A percentile compares a stretch with the other conserved stretches of the same genome.
Evolutionary conservation across 108 stramenopile genomes (phyloP).

Genomic region (Skeletonema grethae): DNA sequence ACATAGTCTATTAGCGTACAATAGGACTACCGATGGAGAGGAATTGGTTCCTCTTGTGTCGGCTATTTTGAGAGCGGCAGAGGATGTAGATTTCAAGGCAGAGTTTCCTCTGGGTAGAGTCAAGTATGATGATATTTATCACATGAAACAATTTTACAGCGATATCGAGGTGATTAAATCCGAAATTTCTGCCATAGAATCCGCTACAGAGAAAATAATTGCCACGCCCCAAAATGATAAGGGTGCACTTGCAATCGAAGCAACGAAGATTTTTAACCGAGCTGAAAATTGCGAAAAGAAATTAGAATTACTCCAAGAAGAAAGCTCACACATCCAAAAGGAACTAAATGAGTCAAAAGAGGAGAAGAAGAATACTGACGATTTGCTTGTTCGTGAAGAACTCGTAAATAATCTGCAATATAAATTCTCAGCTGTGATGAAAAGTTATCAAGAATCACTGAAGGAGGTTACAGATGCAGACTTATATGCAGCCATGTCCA

Average conservation of each 20-base stretch:
- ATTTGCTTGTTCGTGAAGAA: not conserved
- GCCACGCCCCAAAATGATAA: not conserved
- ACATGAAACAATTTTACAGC: not conserved
- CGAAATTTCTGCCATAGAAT: not conserved
- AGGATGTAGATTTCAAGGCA: constrained; percentile 30
- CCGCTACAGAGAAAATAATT: not conserved
- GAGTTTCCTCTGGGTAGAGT: not conserved
- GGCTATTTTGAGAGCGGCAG: constrained; percentile 31
- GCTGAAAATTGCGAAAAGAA: not conserved
- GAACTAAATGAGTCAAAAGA: not conserved
- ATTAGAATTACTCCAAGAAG: not conserved
- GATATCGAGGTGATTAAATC: not conserved
- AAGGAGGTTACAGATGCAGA: constrained; percentile 4
- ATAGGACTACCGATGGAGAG: constrained; percentile 9
- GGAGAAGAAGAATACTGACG: not conserved
- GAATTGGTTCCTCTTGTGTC: constrained; percentile 24
- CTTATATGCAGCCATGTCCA: not conserved
- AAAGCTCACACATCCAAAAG: not conserved
- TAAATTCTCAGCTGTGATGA: not conserved
- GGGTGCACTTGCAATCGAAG: not conserved
- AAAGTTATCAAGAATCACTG: not conserved
- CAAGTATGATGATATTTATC: not conserved
- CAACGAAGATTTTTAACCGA: not conserved
- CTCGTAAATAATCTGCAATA: not conserved
- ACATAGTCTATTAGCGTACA: constrained; percentile 30